Evolutionary conservation across 2,329 filamentous ascomycete species (phyloP).

Genomic region (Trichoderma simmonsii): DNA sequence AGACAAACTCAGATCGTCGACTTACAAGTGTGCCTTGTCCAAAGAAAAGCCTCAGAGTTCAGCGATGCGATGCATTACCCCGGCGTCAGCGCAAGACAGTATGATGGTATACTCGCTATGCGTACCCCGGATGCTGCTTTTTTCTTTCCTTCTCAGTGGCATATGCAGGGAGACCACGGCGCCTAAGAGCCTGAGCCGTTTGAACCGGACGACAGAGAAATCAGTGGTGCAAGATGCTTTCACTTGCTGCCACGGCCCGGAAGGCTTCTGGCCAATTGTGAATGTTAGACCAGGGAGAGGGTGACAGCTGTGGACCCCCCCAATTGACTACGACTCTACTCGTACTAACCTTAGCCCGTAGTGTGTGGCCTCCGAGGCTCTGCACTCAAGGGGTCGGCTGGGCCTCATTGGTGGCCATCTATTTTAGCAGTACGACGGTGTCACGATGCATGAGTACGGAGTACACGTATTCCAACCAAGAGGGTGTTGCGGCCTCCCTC

Average conservation of each 20-base stretch:
- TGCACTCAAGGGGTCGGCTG: background rate
- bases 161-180: background rate
- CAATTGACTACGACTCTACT: constrained; percentile 2
- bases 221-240: constrained; percentile 4
- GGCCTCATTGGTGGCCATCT: constrained; percentile 17
- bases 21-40: background rate
- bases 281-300: background rate
- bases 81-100: background rate
- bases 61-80: background rate
- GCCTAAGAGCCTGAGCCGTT: background rate
- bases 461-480: background rate
- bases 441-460: background rate
- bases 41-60: background rate
- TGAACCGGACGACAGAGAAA: background rate
- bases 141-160: background rate
- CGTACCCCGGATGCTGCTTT: background rate
- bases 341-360: constrained; percentile 5
- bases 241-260: background rate
- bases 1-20: background rate
- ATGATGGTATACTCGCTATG: too few species aligned
- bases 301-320: constrained; percentile 12
- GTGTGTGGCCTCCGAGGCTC: constrained; percentile 15
- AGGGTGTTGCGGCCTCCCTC: background rate
- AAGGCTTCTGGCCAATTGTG: constrained; percentile 13
- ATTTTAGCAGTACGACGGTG: constrained; percentile 1